Conservation (phyloP, 108 stramenopile genomes). For the Skeletonema costatum region DNA sequence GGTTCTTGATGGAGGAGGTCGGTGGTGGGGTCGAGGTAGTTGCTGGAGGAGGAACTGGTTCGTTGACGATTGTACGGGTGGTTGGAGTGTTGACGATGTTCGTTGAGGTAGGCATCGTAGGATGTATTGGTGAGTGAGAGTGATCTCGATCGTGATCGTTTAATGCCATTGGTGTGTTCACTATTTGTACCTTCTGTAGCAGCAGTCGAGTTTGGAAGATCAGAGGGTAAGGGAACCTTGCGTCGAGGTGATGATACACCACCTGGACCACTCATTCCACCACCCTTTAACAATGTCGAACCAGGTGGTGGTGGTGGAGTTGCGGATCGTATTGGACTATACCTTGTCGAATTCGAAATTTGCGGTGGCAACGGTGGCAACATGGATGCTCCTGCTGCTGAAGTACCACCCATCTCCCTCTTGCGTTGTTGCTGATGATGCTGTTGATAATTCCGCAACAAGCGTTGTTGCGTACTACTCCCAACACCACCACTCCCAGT, state of each 20-base stretch:
- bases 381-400: neutral
- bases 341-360: neutral
- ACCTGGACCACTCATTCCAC: neutral
- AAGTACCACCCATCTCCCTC: neutral
- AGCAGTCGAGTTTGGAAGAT: neutral
- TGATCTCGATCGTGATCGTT: neutral
- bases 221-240: neutral
- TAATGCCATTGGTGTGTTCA: neutral
- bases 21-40: neutral
- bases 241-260: neutral
- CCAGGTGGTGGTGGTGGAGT: neutral
- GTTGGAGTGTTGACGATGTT: neutral
- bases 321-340: neutral
- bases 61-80: neutral
- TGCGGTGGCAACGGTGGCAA: neutral
- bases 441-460: neutral
- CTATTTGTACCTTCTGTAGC: neutral
- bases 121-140: neutral
- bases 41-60: neutral
- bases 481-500: neutral
- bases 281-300: slow-evolving; percentile 2
- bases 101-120: neutral
- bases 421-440: neutral
- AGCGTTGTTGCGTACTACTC: neutral
- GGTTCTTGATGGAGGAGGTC: neutral